A percentile compares a stretch with the other conserved stretches of the same genome.
These are phyloP conservation scores for Lactifluus pinguis DNA, from an alignment of 768 basidiomycete species.

Conservation along the genomic window DNA sequence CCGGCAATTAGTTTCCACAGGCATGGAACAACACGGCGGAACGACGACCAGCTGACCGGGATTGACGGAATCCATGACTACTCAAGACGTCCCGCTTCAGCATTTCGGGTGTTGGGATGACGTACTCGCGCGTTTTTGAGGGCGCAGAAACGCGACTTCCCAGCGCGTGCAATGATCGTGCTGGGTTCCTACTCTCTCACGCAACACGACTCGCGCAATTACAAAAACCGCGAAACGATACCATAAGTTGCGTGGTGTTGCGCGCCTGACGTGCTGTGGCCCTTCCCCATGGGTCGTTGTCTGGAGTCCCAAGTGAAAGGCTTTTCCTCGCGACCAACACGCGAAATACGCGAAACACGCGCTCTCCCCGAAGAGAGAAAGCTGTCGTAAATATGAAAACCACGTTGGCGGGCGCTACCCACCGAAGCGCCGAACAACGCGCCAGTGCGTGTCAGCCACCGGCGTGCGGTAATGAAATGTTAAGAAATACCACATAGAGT, in stretches of 20 bases:
- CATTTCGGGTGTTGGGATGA: not conserved
- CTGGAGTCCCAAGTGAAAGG: not conserved
- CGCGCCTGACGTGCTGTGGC: not conserved
- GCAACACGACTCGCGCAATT: no score
- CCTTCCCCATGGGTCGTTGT: not conserved
- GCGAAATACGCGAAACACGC: constrained; percentile 1
- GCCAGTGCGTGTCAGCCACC: not conserved
- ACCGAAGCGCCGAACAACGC: not conserved
- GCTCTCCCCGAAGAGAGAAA: not conserved
- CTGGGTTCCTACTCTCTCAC: not conserved
- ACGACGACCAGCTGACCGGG: not conserved
- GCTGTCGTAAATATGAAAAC: constrained; percentile 13
- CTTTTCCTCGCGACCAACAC: not conserved
- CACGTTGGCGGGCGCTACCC: not conserved
- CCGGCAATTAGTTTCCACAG: not conserved
- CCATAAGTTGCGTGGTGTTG: not conserved
- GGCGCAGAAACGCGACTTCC: not conserved
- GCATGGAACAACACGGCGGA: not conserved
- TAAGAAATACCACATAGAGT: not conserved
- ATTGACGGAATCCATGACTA: not conserved
- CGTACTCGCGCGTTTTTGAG: not conserved
- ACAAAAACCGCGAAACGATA: no score
- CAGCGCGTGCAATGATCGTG: not conserved
- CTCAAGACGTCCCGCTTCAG: not conserved
- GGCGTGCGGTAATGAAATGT: not conserved